Evolutionary conservation across 768 basidiomycete species (phyloP).

Genomic region (Cytidiella melzeri): DNA sequence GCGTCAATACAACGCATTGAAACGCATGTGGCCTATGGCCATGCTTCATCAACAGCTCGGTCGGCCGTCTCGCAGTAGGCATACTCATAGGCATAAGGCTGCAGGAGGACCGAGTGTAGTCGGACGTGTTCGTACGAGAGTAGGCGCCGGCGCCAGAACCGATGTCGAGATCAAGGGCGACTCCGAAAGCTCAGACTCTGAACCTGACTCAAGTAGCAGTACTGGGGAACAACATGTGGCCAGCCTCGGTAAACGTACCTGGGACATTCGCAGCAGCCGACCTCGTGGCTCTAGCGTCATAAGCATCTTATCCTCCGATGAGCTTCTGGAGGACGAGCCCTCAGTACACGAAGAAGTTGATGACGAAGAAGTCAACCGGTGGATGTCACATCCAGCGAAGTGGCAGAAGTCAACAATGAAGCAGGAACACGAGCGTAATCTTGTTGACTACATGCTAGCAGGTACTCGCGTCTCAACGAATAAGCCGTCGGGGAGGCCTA

Average conservation of each 20-base stretch:
- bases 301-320: constrained; percentile 1
- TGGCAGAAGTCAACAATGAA: constrained; percentile 16
- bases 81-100: not conserved
- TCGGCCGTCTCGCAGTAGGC: no score
- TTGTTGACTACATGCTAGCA: constrained; percentile 66
- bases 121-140: not conserved
- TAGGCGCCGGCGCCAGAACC: constrained; percentile 1
- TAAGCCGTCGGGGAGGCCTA: constrained; percentile 4
- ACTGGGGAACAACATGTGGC: not conserved
- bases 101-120: not conserved
- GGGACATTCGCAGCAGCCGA: not conserved
- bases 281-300: not conserved
- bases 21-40: not conserved
- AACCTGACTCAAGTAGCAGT: constrained; percentile 5
- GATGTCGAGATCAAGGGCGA: constrained; percentile 49
- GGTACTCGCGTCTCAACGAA: not conserved
- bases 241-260: not conserved
- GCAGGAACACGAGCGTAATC: constrained; percentile 34
- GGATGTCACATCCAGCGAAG: constrained; percentile 9
- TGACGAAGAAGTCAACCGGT: constrained; percentile 21
- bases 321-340: constrained; percentile 7
- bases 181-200: constrained; percentile 50
- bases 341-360: constrained; percentile 5
- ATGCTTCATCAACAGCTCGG: no score
- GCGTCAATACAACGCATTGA: not conserved